phyloP scores from a whole-genome alignment of 2,329 filamentous ascomycete genomes.

The Curvularia spicifera region DNA sequence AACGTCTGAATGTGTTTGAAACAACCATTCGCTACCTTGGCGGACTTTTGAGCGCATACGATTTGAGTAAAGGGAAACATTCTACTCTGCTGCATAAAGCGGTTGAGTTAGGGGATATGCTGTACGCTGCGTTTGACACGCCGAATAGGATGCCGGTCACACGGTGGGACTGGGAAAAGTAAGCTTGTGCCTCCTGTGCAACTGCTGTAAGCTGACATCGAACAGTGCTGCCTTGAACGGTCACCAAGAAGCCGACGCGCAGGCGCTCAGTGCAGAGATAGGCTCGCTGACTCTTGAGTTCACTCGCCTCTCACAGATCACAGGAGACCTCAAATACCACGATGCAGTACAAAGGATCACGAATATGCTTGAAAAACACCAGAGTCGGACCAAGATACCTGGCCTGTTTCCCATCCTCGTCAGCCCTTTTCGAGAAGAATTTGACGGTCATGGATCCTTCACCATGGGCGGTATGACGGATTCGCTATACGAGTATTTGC shows the following conservation, averaged over 20 bases:
- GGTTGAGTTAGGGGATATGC: slow-evolving; percentile 52
- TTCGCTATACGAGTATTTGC: slow-evolving; percentile 64
- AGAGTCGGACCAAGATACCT: slow-evolving; percentile 46
- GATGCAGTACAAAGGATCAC: slow-evolving; percentile 49
- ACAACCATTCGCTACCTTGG: slow-evolving; percentile 51
- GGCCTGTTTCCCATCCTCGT: slow-evolving; percentile 48
- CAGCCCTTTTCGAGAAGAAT: slow-evolving; percentile 40
- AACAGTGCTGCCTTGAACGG: slow-evolving; percentile 38
- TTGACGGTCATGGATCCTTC: slow-evolving; percentile 48
- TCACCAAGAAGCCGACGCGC: slow-evolving; percentile 38
- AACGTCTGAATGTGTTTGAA: slow-evolving; percentile 49
- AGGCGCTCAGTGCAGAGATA: slow-evolving; percentile 47
- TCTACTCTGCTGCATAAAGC: slow-evolving; percentile 49
- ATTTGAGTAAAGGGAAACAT: slow-evolving; percentile 46
- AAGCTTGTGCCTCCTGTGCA: slow-evolving; percentile 12
- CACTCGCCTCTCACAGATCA: slow-evolving; percentile 49
- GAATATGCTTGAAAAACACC: slow-evolving; percentile 42
- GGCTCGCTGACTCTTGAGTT: slow-evolving; percentile 50
- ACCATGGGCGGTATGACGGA: slow-evolving; percentile 64
- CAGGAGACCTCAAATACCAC: slow-evolving; percentile 48
- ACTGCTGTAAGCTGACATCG: slow-evolving; percentile 21
- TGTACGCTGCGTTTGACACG: slow-evolving; percentile 54
- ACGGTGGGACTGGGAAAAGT: slow-evolving; percentile 50
- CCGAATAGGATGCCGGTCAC: slow-evolving; percentile 51
- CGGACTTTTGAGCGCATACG: slow-evolving; percentile 48